Evolutionary conservation across 1,284 basidiomycete species (phyloP), one percentile per base, ranked within the genome.

Genomic region (Moesziomyces sp.): DNA sequence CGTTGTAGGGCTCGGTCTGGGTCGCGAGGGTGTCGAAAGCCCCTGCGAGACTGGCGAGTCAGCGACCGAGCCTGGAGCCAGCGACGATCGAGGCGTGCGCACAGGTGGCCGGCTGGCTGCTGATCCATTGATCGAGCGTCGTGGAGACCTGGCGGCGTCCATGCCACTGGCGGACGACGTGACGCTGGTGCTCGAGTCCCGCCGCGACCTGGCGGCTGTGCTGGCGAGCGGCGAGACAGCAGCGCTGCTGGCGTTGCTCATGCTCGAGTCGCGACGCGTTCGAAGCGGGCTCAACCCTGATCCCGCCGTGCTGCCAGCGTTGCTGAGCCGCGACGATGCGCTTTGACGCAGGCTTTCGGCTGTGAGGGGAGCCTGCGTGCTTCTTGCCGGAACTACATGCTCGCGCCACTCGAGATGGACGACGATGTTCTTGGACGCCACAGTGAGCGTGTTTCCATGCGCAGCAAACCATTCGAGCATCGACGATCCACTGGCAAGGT

Each of bases 341-440:
- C 55, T 67, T 21, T 64, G 52, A 34, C 69, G 63, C 24, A 72
- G 53, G 19, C 46, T 57, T 13, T 73, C 61, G 14, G 59, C 64
- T 0, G 69, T 61, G 23, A 67, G 50, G 11, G 56, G 43, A 11
- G 53, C 19, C 18, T 60, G 53, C 13, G 62, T 51, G 10, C 71
- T 60, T 10, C 40, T 49, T 5, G 49, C 58, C 13, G 76, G 67
- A 28, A 74, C 76, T n/a, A 81, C 61, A 40, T 88, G 88, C 83
- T 93, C 91, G 61, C 89, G 90, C 93, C 93, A 95, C 84, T 93
- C 91, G 3, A 95, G 86, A 74, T 94, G 93, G 45, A 95, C 85
- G 63, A 95, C 93, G 30, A 93, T 87, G 10, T 91, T 92, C 85
- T 93, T 93, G 0, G 92, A 94, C 0, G 93, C 93, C 7, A 93